Percentiles rank a stretch among this genome's conserved stretches.
Evolutionary conservation across 2,329 filamentous ascomycete genomes (phyloP).

Genomic region (Magnaporthiopsis incrustans): DNA sequence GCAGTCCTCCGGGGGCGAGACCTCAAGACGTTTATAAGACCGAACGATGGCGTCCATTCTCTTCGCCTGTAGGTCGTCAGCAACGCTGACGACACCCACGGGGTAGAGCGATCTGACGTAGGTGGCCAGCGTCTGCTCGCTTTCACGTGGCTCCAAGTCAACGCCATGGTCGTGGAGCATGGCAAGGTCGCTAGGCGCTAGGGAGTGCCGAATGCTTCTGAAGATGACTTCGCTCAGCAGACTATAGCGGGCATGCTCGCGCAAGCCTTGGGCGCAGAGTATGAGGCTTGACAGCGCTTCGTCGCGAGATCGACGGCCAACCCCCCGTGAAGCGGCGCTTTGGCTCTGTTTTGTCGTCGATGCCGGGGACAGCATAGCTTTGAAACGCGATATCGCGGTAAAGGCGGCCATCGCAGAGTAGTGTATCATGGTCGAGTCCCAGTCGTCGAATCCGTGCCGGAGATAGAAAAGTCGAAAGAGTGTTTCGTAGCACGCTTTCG

Average conservation of each 20-base stretch:
- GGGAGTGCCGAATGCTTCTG: background rate
- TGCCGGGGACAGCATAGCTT: background rate
- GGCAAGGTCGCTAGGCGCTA: background rate
- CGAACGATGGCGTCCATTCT: background rate
- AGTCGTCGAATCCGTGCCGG: slow-evolving; percentile 22
- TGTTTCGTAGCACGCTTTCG: slow-evolving; percentile 22
- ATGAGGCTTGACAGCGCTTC: background rate
- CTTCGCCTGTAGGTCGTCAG: background rate
- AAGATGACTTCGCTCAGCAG: background rate
- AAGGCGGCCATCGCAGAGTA: slow-evolving; percentile 5
- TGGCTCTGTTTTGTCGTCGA: background rate
- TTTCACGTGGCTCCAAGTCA: background rate
- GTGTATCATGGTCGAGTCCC: slow-evolving; percentile 15
- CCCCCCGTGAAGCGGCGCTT: background rate
- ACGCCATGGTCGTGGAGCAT: background rate
- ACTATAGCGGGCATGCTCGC: background rate
- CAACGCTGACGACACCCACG: background rate
- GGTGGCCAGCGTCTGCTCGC: background rate
- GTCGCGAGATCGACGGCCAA: background rate
- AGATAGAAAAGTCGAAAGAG: slow-evolving; percentile 26
- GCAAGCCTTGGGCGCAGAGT: background rate
- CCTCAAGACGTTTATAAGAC: background rate
- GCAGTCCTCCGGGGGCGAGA: too few species aligned
- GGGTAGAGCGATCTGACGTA: background rate
- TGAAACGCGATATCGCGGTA: background rate